A percentile compares a stretch with the other conserved stretches of the same genome.
Evolutionary conservation across 352 stramenopile species (phyloP).

Genomic region (Saprolegnia diclina): DNA sequence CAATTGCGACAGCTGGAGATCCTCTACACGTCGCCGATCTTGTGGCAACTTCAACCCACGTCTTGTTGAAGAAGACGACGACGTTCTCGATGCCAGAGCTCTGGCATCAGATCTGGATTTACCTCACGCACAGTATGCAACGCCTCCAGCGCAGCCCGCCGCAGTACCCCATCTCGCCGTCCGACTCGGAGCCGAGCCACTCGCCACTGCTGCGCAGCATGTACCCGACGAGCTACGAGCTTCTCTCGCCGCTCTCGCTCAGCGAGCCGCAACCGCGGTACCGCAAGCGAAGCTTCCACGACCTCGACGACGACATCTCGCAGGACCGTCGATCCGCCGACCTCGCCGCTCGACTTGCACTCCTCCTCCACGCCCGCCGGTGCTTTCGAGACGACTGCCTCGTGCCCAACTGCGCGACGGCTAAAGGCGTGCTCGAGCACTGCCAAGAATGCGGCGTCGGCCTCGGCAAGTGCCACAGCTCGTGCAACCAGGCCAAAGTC

Average conservation of each 20-base stretch:
- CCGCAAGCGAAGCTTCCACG: slow-evolving; percentile 5
- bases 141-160: no score
- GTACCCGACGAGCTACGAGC: neutral
- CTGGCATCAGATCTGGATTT: no score
- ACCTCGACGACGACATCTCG: neutral
- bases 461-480: neutral
- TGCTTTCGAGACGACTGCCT: slow-evolving; percentile 8
- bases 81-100: no score
- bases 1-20: no score
- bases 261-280: neutral
- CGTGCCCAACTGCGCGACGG: neutral
- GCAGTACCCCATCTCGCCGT: no score
- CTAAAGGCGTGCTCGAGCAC: slow-evolving; percentile 1
- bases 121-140: no score
- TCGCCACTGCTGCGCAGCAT: neutral
- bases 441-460: slow-evolving; percentile 8
- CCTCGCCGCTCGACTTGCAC: neutral
- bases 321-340: neutral
- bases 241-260: neutral
- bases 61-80: no score
- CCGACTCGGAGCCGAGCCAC: neutral
- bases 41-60: no score
- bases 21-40: no score
- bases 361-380: neutral
- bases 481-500: slow-evolving; percentile 6